Evolutionary conservation across 495 filamentous ascomycete species (phyloP).

Genomic region (Podospora tetraspora): DNA sequence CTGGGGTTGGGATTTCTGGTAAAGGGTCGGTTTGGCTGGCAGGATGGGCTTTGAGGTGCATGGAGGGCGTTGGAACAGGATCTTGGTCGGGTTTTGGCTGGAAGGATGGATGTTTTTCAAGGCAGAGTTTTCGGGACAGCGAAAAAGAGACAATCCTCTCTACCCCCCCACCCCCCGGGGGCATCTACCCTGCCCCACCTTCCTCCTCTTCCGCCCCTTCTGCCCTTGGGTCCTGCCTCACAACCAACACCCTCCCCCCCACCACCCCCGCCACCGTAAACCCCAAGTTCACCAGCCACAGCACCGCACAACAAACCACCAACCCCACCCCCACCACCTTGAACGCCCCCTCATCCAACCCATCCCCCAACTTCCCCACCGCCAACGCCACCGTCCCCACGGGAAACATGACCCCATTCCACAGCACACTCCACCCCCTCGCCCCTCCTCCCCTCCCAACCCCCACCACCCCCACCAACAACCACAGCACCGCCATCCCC

Average conservation of each 20-base stretch:
- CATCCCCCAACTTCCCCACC: conserved; percentile 2
- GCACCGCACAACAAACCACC: conserved; percentile 1
- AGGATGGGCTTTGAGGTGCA: not conserved
- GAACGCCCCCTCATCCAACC: conserved; percentile 13
- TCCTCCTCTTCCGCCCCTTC: not conserved
- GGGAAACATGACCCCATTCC: conserved; percentile 9
- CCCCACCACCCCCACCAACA: conserved; percentile 10
- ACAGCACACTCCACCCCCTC: conserved; percentile 8
- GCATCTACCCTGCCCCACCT: not conserved
- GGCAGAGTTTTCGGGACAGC: not conserved
- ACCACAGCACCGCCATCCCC: conserved; percentile 13
- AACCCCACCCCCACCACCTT: conserved; percentile 9
- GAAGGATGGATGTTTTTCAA: no score
- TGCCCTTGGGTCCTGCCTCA: not conserved
- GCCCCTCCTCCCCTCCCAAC: not conserved
- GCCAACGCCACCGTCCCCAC: conserved; percentile 9
- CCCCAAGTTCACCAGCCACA: conserved; percentile 7
- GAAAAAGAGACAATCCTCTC: not conserved
- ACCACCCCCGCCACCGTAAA: not conserved
- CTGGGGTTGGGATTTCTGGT: not conserved
- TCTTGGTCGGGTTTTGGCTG: not conserved
- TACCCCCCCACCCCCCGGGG: not conserved
- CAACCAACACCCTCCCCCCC: conserved; percentile 5
- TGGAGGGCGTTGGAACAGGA: not conserved
- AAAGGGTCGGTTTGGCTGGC: not conserved